Evolutionary conservation across 352 stramenopile genomes (phyloP), one percentile per base, ranked within the genome.

Genomic region (Phytophthora fragariae): DNA sequence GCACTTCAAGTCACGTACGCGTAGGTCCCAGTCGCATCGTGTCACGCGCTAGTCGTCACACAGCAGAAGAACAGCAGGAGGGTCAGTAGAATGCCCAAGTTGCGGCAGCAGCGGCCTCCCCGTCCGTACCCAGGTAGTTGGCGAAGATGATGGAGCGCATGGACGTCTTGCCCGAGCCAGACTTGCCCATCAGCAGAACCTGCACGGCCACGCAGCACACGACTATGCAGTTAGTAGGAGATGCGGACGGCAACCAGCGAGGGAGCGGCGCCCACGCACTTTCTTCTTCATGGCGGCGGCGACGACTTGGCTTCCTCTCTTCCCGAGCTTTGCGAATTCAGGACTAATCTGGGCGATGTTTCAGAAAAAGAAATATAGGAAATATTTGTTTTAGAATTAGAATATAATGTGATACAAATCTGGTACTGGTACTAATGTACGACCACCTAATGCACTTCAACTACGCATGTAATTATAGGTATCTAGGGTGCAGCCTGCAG

Each of bases 61-160:
- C 8, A 27, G 1, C 10, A 11, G 2, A 21, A 21, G 14, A 46
- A 5, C 24, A 55, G 33, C 24, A 46, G 50, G 10, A n/a, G 33
- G n/a, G 4, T 59, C 0, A 62, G 10, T 50, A 21, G 41, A 50
- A 12, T 44, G 11, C 37, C 15, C 37, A 5, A 44, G 5, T 44
- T 17, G 37, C 37, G 11, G 11, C 35, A 12, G 35, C 24, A 27
- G 35, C 35, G 35, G 35, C 35, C 57, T 11, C 46, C 0, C 27
- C 11, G 41, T 15, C 41, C 15, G 44, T 76, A 97, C 87, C 97
- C 63, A 99, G 79, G 83, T 99, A 99, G 86, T 99, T 99, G 70
- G 98, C 98, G 80, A 99, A 99, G 77, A 99, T 99, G 72, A 99
- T 99, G 57, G 94, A 99, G 62, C 98, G 83, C 98, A 99, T 99